Percentiles rank a stretch among this genome's conserved stretches.
phyloP scores from a whole-genome alignment of 352 stramenopile genomes.

The Phytophthora hybrid region DNA sequence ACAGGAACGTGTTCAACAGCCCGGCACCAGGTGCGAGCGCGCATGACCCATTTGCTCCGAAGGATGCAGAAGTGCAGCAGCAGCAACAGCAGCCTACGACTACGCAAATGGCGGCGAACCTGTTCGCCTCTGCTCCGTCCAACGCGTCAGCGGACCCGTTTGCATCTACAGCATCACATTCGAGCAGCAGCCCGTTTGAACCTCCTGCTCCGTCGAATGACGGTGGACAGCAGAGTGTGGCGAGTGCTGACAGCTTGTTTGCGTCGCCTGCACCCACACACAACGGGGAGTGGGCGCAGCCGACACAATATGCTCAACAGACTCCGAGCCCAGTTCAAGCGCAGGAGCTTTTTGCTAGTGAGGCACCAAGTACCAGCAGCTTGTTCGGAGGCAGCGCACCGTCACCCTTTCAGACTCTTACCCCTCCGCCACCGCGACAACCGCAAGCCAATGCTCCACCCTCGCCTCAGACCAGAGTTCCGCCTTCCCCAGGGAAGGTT shows the following conservation, averaged over 20 bases:
- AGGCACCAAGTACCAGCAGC: conserved; percentile 42
- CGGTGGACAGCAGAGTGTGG: conserved; percentile 15
- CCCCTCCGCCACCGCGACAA: neutral
- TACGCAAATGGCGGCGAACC: conserved; percentile 20
- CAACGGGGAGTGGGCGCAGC: conserved; percentile 23
- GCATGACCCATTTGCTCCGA: conserved; percentile 31
- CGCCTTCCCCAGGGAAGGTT: conserved; percentile 17
- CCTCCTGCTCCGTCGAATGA: conserved; percentile 20
- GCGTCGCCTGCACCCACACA: conserved; percentile 28
- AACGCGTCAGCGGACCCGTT: conserved; percentile 22
- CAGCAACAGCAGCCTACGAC: conserved; percentile 5
- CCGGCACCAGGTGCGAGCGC: neutral
- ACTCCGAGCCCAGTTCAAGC: conserved; percentile 32
- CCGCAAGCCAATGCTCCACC: neutral
- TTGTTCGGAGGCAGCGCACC: conserved; percentile 43
- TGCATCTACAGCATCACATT: conserved; percentile 14
- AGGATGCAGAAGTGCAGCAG: conserved; percentile 8
- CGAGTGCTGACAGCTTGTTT: conserved; percentile 45
- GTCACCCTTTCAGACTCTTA: conserved; percentile 13
- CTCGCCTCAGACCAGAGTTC: conserved; percentile 2
- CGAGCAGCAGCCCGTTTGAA: conserved; percentile 30
- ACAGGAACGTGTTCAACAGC: conserved; percentile 26
- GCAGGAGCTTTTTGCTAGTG: conserved; percentile 46
- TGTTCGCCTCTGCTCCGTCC: conserved; percentile 22
- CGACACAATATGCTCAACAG: conserved; percentile 5